Base-by-base conservation (phyloP, 768 basidiomycete species). In the Lanmaoa rubissima region DNA sequence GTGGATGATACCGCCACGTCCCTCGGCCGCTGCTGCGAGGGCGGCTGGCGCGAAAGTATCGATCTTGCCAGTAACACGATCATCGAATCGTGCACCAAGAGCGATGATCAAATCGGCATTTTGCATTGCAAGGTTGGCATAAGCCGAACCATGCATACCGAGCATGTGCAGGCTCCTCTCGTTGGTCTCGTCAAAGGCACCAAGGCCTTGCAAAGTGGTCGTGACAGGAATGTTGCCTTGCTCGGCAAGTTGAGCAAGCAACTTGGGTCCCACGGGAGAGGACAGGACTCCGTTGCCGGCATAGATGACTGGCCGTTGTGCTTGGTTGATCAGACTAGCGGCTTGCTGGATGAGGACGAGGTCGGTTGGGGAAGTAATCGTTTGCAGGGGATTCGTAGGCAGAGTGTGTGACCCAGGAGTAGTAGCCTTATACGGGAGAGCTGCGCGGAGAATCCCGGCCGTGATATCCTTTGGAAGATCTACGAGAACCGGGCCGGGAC, bases 391-490 rank as follows among this genome's bases (percentile, higher is more conserved):
- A 63, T 92, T 89, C 50, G 78, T 73, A 26, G 92, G 90, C 31
- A 94, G 79, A 10, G 84, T 86, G 51, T 90, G 81, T 47, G 85
- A 79, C 31, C 93, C 94, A 14, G 94, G 91, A 11, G 89, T 92
- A 26, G 94, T 92, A 12, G 85, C 88, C 71, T 84, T 94, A 80
- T 81, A 88, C 11, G 94, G 88, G 62, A 97, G 78, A 26, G 97
- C 84, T 0, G 86, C 85, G 55, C 87, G 86, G 44, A 98, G 82
- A 65, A 97, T 88, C 35, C 88, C 86, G 2, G 97, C 97, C 0
- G 97, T 99, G 50, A 99, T 85, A 73, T 99, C 97, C 74, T 99
- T 99, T n/a, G 97, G 97, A 19, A 99, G 80, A 69, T 99, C 97
- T 58, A 99, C 95, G 58, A 99, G 87, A 47, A 98, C 97, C 48